phyloP scores from a whole-genome alignment of 768 basidiomycete genomes.

The Tricholoma sp. region DNA sequence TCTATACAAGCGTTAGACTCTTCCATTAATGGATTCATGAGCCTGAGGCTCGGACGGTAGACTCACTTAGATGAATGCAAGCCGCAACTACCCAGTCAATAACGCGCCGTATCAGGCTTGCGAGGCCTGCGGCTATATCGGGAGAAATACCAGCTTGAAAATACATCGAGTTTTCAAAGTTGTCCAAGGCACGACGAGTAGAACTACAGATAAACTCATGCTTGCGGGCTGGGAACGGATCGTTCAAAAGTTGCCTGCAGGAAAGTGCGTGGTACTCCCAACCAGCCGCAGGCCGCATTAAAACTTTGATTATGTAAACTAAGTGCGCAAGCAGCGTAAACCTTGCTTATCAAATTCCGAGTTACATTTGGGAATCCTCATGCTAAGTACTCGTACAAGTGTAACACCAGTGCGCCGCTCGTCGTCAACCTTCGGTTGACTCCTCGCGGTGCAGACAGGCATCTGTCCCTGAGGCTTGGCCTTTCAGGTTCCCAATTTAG shows the following conservation, averaged over 20 bases:
- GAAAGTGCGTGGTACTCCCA: neutral
- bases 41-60: neutral
- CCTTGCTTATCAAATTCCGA: too few species aligned
- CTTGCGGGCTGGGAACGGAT: neutral
- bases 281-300: too few species aligned
- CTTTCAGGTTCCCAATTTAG: too few species aligned
- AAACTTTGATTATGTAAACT: too few species aligned
- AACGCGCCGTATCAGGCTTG: conserved; percentile 2
- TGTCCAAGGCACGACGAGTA: neutral
- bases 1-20: conserved; percentile 2
- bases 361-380: too few species aligned
- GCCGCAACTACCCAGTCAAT: conserved; percentile 2
- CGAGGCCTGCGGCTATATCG: neutral
- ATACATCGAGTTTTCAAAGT: neutral
- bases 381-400: too few species aligned
- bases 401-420: too few species aligned
- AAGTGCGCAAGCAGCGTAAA: too few species aligned
- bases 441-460: too few species aligned
- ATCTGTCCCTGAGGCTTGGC: too few species aligned
- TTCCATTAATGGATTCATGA: neutral
- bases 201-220: neutral
- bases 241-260: neutral
- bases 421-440: too few species aligned
- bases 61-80: conserved; percentile 5
- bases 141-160: neutral